These are phyloP conservation scores for Talaromyces amestolkiae DNA, from an alignment of 2,329 filamentous ascomycete species.

Conservation along the genomic window DNA sequence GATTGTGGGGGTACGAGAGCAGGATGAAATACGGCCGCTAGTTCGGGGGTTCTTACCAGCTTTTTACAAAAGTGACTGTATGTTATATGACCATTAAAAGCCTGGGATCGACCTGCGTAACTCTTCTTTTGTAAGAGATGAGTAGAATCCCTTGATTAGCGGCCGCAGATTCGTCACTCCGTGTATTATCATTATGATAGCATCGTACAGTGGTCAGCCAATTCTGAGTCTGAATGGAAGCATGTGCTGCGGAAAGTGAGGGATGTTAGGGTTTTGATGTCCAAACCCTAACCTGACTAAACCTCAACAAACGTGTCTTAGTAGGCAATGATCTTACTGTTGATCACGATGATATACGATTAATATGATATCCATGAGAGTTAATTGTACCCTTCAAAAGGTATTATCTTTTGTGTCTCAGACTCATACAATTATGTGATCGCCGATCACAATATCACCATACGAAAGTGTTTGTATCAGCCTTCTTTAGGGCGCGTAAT, in stretches of 20 bases:
- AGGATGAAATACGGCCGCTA: background rate
- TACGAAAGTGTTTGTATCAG: background rate
- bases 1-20: background rate
- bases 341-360: background rate
- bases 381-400: too few relatives aligned
- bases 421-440: background rate
- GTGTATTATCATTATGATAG: background rate
- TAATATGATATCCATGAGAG: too few relatives aligned
- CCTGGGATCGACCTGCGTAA: background rate
- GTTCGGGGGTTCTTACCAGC: background rate
- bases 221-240: background rate
- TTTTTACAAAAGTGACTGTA: background rate
- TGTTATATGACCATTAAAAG: background rate
- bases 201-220: background rate
- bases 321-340: background rate
- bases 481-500: background rate
- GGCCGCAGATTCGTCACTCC: background rate
- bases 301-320: background rate
- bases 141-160: background rate
- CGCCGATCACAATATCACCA: background rate
- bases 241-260: background rate
- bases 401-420: background rate
- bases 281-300: background rate
- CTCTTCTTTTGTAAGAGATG: background rate
- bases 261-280: background rate